Evolutionary conservation across 805 yeast species (phyloP), one percentile per base, ranked within the genome.

Genomic region (Jamesozyma rosinii): DNA sequence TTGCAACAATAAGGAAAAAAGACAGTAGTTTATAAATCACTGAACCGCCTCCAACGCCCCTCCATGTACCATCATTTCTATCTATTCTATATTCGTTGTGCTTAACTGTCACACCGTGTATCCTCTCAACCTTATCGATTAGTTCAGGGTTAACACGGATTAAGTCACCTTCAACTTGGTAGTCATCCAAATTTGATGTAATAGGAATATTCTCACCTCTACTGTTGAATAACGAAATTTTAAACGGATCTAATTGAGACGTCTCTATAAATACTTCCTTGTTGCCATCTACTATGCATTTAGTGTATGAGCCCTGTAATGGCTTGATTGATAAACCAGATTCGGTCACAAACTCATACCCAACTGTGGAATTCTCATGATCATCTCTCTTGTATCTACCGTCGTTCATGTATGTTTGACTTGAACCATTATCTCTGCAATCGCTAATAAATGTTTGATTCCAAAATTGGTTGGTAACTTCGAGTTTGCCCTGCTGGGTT

Each of bases 401-500:
- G 11, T 30, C 17, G n/a, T 30, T 30, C 5, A 30, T 11, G n/a
- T 11, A 5, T 5, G 6, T 14, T 30, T 13, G 33, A 32, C 19
- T n/a, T 15, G n/a, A 15, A 11, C 17, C 18, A 32, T 32, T 32
- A 32, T 11, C 35, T 32, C 17, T n/a, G 17, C n/a, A 11, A 34
- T 18, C 37, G 20, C 6, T 18, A 19, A 5, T 17, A 15, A 31
- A 31, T 22, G 27, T 38, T 38, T 56, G 55, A 35, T 45, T 53
- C 63, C 63, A 60, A 46, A 58, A 60, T 5, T 58, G 55, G 2
- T 57, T 56, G 5, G 53, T 54, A 3, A 50, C 43, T 30, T 54
- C 61, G 4, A 45, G 36, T 15, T 31, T 5, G 34, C 4, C 13
- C 20, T 34, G 26, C 19, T 34, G 37, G n/a, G 48, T 52, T 24